A percentile compares a stretch with the other conserved stretches of the same genome.
These are phyloP conservation scores for Aspergillus quadricinctus DNA, from an alignment of 2,329 filamentous ascomycete genomes.

Conservation along the genomic window DNA sequence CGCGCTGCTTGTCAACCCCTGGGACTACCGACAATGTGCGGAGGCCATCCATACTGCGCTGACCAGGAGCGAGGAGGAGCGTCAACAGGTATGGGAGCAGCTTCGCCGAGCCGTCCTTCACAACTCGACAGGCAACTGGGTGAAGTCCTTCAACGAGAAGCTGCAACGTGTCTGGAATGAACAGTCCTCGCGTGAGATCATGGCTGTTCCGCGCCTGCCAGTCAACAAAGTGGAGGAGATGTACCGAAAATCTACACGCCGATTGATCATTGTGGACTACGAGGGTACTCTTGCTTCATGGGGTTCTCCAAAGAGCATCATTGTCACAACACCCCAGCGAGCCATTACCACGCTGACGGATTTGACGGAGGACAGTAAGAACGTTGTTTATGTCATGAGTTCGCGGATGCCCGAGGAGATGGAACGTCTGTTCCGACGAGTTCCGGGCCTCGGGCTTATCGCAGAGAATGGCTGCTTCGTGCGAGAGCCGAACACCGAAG, in stretches of 20 bases:
- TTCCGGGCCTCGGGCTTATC: constrained; percentile 81
- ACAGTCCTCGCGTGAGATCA: constrained; percentile 78
- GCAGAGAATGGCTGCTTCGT: constrained; percentile 94
- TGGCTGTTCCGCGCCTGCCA: constrained; percentile 79
- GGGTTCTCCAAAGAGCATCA: constrained; percentile 78
- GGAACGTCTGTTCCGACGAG: constrained; percentile 76
- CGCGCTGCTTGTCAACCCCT: constrained; percentile 85
- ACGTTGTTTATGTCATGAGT: constrained; percentile 92
- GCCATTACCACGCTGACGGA: constrained; percentile 80
- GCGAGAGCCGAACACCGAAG: constrained; percentile 61
- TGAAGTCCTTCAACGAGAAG: constrained; percentile 66
- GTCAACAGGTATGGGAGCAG: constrained; percentile 66
- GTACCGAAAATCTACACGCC: constrained; percentile 63
- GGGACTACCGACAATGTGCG: constrained; percentile 87
- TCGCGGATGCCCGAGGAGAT: constrained; percentile 82
- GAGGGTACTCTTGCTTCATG: constrained; percentile 88
- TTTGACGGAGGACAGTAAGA: constrained; percentile 71
- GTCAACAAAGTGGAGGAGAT: constrained; percentile 58
- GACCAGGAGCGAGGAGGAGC: constrained; percentile 73
- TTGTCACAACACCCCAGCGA: constrained; percentile 79
- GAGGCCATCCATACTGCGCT: constrained; percentile 79
- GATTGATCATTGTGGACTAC: constrained; percentile 88
- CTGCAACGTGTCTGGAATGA: constrained; percentile 75
- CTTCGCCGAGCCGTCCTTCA: constrained; percentile 70
- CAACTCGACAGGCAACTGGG: constrained; percentile 84